phyloP scores from a whole-genome alignment of 345 rosid species.

The Rhizophora apiculata region DNA sequence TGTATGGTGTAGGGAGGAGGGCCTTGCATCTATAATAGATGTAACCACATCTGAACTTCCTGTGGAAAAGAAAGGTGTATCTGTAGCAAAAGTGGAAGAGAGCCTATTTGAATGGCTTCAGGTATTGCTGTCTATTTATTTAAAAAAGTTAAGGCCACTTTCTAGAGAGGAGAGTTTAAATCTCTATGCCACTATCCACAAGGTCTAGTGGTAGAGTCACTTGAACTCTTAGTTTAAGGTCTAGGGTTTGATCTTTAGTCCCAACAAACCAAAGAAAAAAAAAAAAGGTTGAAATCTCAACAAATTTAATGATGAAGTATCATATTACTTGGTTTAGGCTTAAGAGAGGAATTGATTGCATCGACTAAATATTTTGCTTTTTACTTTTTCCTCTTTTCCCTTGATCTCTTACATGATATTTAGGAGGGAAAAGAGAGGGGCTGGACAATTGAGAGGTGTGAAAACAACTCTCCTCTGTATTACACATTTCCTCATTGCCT shows the following conservation, averaged over 20 bases:
- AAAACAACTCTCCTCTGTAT: too few relatives aligned
- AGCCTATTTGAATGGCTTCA: constrained; percentile 94
- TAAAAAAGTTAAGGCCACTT: neutral
- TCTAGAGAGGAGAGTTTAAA: constrained; percentile 2
- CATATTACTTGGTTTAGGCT: neutral
- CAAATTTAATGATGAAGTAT: neutral
- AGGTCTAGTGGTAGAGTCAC: too few relatives aligned
- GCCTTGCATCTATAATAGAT: constrained; percentile 83
- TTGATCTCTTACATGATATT: too few relatives aligned
- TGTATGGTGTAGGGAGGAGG: constrained; percentile 98
- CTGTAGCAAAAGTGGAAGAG: constrained; percentile 91
- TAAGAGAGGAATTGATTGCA: neutral
- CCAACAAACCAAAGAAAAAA: too few relatives aligned
- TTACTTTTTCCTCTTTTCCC: too few relatives aligned
- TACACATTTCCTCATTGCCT: too few relatives aligned
- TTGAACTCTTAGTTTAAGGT: too few relatives aligned
- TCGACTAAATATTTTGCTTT: too few relatives aligned
- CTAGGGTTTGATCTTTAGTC: neutral
- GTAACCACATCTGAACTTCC: constrained; percentile 88
- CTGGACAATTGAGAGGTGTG: too few relatives aligned
- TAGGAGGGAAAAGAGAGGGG: too few relatives aligned
- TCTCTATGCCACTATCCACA: neutral
- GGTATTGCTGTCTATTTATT: constrained; percentile 41
- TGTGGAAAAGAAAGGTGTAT: constrained; percentile 78
- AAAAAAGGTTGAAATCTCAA: too few relatives aligned